Percentiles rank a stretch among this genome's conserved stretches.
These are phyloP conservation scores for Adansonia grandidieri DNA, from an alignment of 441 rosid genomes.

Conservation along the genomic window DNA sequence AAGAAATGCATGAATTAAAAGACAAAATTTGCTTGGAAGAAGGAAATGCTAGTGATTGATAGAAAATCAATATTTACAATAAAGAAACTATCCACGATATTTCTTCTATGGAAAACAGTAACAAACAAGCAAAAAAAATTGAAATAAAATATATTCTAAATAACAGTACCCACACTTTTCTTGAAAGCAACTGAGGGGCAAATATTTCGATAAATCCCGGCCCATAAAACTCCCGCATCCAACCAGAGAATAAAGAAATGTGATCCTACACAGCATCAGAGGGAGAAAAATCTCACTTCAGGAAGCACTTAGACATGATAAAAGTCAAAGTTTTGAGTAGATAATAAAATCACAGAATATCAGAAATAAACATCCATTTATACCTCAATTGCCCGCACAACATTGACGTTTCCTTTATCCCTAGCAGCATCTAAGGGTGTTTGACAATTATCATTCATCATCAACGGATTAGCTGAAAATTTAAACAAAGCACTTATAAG, in stretches of 20 bases:
- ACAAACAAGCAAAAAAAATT: not conserved
- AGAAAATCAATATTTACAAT: constrained; percentile 15
- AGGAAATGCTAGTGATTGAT: constrained; percentile 9
- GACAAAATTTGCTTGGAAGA: constrained; percentile 10
- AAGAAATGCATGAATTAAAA: constrained; percentile 29
- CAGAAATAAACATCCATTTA: not conserved
- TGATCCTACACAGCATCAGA: constrained; percentile 54
- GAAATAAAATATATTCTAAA: constrained; percentile 11
- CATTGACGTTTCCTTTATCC: constrained; percentile 63
- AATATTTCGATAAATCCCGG: constrained; percentile 79
- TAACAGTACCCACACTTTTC: constrained; percentile 72
- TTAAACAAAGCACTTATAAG: constrained; percentile 19
- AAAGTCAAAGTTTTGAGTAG: not conserved
- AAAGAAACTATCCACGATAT: constrained; percentile 12
- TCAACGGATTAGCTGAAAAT: constrained; percentile 77
- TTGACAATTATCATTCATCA: constrained; percentile 86
- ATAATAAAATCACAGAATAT: not conserved
- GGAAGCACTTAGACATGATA: not conserved
- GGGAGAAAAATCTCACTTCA: constrained; percentile 12
- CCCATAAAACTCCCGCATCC: constrained; percentile 89
- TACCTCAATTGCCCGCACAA: constrained; percentile 90
- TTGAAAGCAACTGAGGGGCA: constrained; percentile 80
- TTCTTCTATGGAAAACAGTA: constrained; percentile 5
- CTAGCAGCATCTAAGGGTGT: constrained; percentile 89
- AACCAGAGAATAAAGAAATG: constrained; percentile 86